These are phyloP conservation scores for Veloboletus limbatus DNA, from an alignment of 1,284 basidiomycete species.

Conservation along the genomic window DNA sequence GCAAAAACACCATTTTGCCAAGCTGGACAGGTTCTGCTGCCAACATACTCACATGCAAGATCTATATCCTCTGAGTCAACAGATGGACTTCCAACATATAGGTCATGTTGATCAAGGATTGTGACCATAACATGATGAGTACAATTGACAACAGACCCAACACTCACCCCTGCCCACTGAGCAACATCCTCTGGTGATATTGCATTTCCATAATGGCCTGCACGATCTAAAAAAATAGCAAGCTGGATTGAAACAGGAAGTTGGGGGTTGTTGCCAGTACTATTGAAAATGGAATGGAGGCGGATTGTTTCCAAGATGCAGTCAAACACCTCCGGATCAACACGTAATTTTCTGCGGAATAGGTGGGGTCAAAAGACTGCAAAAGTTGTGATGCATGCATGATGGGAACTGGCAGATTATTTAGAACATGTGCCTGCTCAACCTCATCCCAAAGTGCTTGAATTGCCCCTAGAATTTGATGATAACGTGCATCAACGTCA, in stretches of 20 bases:
- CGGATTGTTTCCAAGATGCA: neutral
- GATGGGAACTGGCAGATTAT: no score
- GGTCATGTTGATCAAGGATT: slow-evolving; percentile 4
- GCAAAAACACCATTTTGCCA: neutral
- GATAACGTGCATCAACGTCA: neutral
- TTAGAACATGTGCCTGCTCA: neutral
- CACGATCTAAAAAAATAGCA: no score
- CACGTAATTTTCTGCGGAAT: neutral
- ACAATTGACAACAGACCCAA: slow-evolving; percentile 5
- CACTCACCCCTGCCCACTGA: slow-evolving; percentile 3
- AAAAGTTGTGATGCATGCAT: no score
- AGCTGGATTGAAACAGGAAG: slow-evolving; percentile 1
- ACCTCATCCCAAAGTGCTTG: neutral
- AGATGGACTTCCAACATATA: neutral
- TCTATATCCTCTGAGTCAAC: neutral
- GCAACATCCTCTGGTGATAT: slow-evolving; percentile 2
- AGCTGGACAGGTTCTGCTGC: neutral
- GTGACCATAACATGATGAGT: slow-evolving; percentile 3
- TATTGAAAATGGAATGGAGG: neutral
- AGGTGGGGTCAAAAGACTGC: no score
- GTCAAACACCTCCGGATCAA: neutral
- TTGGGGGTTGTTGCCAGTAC: slow-evolving; percentile 2
- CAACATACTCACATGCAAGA: no score
- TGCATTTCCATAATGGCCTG: slow-evolving; percentile 10
- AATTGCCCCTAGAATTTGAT: neutral